phyloP scores from a whole-genome alignment of 176 grass and related monocot species.

The Alloteropsis semialata region DNA sequence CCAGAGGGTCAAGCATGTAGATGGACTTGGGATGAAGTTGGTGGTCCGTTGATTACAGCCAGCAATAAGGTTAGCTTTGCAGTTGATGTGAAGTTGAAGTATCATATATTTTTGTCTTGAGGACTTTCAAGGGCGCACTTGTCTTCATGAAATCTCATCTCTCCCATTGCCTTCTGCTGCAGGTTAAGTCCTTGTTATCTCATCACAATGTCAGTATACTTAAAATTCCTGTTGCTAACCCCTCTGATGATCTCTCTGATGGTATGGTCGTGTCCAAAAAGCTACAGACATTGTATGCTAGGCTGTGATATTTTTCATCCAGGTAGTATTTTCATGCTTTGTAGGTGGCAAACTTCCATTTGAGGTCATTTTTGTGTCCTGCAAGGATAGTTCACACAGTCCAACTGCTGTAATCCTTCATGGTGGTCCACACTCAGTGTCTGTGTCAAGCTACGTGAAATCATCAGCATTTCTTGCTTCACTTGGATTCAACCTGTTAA shows the following conservation, averaged over 20 bases:
- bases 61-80: slow-evolving; percentile 54
- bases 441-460: slow-evolving; percentile 72
- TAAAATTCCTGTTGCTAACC: slow-evolving; percentile 58
- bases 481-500: slow-evolving; percentile 78
- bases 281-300: neutral
- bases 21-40: slow-evolving; percentile 71
- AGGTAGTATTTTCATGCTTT: neutral
- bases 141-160: slow-evolving; percentile 4
- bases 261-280: slow-evolving; percentile 37
- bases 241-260: slow-evolving; percentile 49
- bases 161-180: neutral
- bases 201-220: slow-evolving; percentile 59
- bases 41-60: slow-evolving; percentile 36
- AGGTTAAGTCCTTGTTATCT: slow-evolving; percentile 64
- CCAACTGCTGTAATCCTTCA: slow-evolving; percentile 76
- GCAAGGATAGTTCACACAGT: slow-evolving; percentile 47
- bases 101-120: neutral
- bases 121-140: neutral
- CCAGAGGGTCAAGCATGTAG: slow-evolving; percentile 17
- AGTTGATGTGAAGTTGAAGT: neutral
- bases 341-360: slow-evolving; percentile 72
- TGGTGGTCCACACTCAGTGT: slow-evolving; percentile 80
- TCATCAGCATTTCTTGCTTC: slow-evolving; percentile 76
- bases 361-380: slow-evolving; percentile 74
- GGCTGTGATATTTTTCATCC: neutral